Conservation (phyloP, 768 basidiomycete genomes). For the Lenzites betulinus region DNA sequence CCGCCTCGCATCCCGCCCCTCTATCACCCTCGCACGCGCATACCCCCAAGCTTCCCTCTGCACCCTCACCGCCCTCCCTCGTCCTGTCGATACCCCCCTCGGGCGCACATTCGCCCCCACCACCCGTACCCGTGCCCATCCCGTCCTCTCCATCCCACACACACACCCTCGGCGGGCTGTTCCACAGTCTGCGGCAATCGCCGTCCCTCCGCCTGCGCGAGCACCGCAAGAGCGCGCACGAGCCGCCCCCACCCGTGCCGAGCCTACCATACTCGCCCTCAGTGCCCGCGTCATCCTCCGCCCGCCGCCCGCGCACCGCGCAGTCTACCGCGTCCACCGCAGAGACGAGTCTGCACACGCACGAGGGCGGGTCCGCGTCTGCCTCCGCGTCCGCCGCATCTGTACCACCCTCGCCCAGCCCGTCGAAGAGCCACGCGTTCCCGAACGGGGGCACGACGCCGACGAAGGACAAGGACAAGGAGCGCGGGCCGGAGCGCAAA, state of each 20-base stretch:
- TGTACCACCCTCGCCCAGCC: constrained; percentile 22
- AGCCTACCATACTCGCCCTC: constrained; percentile 13
- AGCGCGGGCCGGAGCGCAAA: constrained; percentile 40
- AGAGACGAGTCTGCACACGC: constrained; percentile 30
- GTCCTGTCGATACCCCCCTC: constrained; percentile 16
- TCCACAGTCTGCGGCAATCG: constrained; percentile 31
- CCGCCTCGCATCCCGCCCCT: constrained; percentile 22
- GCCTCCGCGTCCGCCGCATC: not conserved
- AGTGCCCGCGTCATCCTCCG: not conserved
- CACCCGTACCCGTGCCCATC: too few species aligned
- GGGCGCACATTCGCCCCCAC: not conserved
- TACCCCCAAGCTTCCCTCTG: constrained; percentile 21
- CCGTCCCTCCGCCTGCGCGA: constrained; percentile 28
- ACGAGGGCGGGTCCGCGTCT: constrained; percentile 19
- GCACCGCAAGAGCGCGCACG: constrained; percentile 22
- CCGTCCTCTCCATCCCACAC: constrained; percentile 23
- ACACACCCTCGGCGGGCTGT: constrained; percentile 23
- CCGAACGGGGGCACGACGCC: constrained; percentile 28
- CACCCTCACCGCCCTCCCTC: constrained; percentile 14
- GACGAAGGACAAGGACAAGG: constrained; percentile 28
- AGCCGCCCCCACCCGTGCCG: constrained; percentile 34
- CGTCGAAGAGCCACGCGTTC: constrained; percentile 18
- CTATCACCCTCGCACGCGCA: constrained; percentile 21
- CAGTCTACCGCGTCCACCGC: constrained; percentile 26
- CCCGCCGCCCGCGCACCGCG: constrained; percentile 28